Conservation (phyloP, 495 filamentous ascomycete genomes). For the Neurospora africana region DNA sequence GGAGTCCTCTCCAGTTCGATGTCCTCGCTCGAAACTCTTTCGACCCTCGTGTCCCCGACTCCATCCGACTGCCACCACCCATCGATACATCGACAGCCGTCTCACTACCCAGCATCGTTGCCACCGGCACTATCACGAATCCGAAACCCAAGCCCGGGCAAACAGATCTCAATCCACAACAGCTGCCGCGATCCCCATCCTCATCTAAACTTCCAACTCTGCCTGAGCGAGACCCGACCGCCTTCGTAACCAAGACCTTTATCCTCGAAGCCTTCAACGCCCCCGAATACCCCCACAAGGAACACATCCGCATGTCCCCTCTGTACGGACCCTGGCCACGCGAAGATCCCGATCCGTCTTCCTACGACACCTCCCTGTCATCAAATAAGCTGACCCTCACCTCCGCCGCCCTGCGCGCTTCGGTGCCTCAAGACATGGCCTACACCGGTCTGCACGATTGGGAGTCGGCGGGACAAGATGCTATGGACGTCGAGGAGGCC, state of each 20-base stretch:
- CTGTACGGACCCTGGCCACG: slow-evolving; percentile 34
- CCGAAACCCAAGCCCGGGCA: neutral
- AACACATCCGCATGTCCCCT: slow-evolving; percentile 23
- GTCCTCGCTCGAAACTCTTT: neutral
- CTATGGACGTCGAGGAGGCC: neutral
- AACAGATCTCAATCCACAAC: neutral
- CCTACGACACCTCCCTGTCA: slow-evolving; percentile 1
- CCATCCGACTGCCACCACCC: neutral
- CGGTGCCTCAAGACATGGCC: slow-evolving; percentile 28
- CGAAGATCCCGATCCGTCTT: slow-evolving; percentile 1
- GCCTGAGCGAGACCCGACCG: neutral
- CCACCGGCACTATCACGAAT: neutral
- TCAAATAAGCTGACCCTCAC: slow-evolving; percentile 14
- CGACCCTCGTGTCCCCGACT: neutral
- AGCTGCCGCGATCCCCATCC: neutral
- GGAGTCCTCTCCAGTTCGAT: slow-evolving; percentile 20
- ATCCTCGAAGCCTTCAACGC: slow-evolving; percentile 27
- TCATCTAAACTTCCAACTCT: neutral
- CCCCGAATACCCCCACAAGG: slow-evolving; percentile 25
- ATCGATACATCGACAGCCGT: neutral
- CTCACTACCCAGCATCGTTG: neutral
- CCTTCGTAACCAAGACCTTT: slow-evolving; percentile 17
- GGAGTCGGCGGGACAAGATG: slow-evolving; percentile 30
- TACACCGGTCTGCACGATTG: slow-evolving; percentile 35
- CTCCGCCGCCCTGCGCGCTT: slow-evolving; percentile 19